phyloP scores from a whole-genome alignment of 106 monocot species.

The Phalaenopsis equestris region DNA sequence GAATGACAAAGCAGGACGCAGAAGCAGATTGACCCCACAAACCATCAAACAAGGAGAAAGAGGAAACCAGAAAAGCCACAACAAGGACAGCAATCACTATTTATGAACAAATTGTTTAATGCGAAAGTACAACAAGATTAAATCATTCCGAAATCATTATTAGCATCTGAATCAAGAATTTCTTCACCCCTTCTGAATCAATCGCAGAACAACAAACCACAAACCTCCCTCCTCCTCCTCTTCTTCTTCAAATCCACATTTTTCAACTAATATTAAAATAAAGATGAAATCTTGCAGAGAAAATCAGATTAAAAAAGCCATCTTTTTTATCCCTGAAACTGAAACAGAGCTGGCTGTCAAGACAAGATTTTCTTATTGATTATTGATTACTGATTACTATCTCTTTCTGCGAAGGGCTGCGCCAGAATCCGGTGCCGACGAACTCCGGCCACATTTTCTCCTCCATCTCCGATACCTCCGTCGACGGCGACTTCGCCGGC shows the following conservation, averaged over 20 bases:
- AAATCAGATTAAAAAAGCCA: neutral
- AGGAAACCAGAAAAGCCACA: no score
- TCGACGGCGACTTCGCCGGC: conserved; percentile 10
- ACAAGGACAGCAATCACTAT: no score
- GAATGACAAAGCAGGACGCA: no score
- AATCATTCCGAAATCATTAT: no score
- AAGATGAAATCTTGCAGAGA: neutral
- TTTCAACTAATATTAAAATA: neutral
- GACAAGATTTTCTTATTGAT: neutral
- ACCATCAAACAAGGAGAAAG: no score
- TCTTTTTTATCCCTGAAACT: neutral
- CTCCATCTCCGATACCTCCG: conserved; percentile 45
- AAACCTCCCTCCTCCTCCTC: neutral
- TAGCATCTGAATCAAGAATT: no score
- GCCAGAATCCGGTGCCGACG: conserved; percentile 49
- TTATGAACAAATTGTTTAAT: no score
- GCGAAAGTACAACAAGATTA: no score
- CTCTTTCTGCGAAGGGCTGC: conserved; percentile 62
- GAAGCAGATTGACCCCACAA: no score
- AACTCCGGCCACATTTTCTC: conserved; percentile 54
- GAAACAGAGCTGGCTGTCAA: neutral
- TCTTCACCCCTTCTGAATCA: neutral
- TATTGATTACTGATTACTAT: neutral
- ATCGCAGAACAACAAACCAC: neutral
- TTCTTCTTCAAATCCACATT: neutral